Evolutionary conservation across 2,329 filamentous ascomycete genomes (phyloP).

Genomic region (Alternaria gaisen): DNA sequence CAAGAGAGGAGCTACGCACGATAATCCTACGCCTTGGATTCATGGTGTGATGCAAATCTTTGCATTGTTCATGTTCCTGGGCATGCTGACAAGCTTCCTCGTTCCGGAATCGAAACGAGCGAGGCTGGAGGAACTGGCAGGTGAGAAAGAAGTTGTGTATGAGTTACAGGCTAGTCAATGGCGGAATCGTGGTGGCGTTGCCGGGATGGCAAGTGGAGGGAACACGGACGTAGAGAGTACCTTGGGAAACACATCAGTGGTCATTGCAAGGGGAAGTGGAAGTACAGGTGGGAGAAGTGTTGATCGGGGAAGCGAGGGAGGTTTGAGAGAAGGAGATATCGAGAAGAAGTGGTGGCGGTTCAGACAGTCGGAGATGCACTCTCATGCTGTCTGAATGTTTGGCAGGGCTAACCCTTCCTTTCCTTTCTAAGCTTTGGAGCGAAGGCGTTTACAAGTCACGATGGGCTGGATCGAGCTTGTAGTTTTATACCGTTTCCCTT

Average conservation of each 20-base stretch:
- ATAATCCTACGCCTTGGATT: slow-evolving; percentile 69
- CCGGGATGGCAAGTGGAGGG: not conserved
- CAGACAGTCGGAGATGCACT: slow-evolving; percentile 21
- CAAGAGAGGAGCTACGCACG: slow-evolving; percentile 62
- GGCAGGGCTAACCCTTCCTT: not conserved
- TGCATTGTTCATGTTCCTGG: slow-evolving; percentile 80
- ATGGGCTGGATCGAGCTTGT: not conserved
- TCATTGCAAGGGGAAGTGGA: slow-evolving; percentile 20
- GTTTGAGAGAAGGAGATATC: slow-evolving; percentile 14
- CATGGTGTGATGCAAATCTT: slow-evolving; percentile 80
- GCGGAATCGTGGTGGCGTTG: slow-evolving; percentile 25
- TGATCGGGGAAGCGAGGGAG: slow-evolving; percentile 19
- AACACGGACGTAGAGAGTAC: not conserved
- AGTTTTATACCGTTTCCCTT: not conserved
- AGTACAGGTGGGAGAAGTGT: slow-evolving; percentile 23
- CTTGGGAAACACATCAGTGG: slow-evolving; percentile 4
- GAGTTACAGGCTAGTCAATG: slow-evolving; percentile 58
- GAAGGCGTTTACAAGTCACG: not conserved
- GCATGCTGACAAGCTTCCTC: slow-evolving; percentile 73
- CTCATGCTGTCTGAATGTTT: slow-evolving; percentile 16
- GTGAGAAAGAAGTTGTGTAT: slow-evolving; percentile 65
- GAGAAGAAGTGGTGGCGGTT: slow-evolving; percentile 36
- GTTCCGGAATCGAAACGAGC: slow-evolving; percentile 79
- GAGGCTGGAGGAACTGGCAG: slow-evolving; percentile 75
- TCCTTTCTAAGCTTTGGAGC: not conserved